Percentiles rank a stretch among this genome's conserved stretches.
Conservation (phyloP, 2,329 filamentous ascomycete genomes). For the Epichloe amarillans region DNA sequence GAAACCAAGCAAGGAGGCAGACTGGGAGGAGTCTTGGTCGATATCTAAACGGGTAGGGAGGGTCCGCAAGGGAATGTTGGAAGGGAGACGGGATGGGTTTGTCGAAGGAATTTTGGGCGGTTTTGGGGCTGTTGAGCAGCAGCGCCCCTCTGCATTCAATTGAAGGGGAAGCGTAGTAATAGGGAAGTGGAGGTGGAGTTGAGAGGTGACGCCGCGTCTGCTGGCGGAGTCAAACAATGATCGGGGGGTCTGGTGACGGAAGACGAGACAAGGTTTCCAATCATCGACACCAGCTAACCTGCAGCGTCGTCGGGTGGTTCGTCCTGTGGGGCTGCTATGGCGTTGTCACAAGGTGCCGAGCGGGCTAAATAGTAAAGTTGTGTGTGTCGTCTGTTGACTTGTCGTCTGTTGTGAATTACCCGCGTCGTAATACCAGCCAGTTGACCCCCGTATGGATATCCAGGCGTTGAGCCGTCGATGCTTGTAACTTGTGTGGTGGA, state of each 20-base stretch:
- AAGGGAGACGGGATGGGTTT: slow-evolving; percentile 54
- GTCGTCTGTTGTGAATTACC: not conserved
- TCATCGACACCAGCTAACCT: slow-evolving; percentile 3
- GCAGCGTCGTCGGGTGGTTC: slow-evolving; percentile 3
- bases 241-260: slow-evolving; percentile 17
- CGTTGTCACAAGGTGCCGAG: slow-evolving; percentile 3
- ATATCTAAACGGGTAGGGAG: slow-evolving; percentile 33
- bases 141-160: slow-evolving; percentile 49
- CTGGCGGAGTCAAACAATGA: slow-evolving; percentile 14
- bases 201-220: slow-evolving; percentile 9
- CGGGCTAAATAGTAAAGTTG: not conserved
- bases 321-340: not conserved
- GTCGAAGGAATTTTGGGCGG: slow-evolving; percentile 75
- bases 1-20: slow-evolving; percentile 21
- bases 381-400: not conserved
- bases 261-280: slow-evolving; percentile 11
- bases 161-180: slow-evolving; percentile 21
- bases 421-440: not conserved
- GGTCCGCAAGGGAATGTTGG: slow-evolving; percentile 79
- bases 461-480: not conserved
- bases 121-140: slow-evolving; percentile 62
- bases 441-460: not conserved
- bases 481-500: not conserved
- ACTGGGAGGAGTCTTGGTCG: slow-evolving; percentile 28
- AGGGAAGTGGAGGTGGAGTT: slow-evolving; percentile 13